phyloP scores from a whole-genome alignment of 2,329 filamentous ascomycete species.

The Talaromyces funiculosus region DNA sequence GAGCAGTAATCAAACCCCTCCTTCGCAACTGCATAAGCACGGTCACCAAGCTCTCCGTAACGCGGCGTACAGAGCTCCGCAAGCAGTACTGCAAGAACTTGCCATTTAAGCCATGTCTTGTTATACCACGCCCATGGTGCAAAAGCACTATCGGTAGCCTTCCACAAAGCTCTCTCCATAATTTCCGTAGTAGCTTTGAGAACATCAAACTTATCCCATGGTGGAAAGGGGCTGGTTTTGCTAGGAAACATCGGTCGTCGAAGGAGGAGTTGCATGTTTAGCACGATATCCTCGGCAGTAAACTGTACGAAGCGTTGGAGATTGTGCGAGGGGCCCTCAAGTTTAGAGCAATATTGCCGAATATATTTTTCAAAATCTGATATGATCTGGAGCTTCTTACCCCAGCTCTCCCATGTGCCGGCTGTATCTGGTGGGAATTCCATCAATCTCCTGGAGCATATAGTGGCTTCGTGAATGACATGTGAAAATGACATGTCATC shows the following conservation, averaged over 20 bases:
- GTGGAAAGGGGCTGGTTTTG: not conserved
- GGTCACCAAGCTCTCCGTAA: not conserved
- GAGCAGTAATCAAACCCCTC: not conserved
- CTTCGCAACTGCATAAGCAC: not conserved
- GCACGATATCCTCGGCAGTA: not conserved
- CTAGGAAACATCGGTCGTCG: not conserved
- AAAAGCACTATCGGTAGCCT: slow-evolving; percentile 1
- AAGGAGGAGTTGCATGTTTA: slow-evolving; percentile 1
- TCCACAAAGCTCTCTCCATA: not conserved
- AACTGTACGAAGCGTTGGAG: not conserved
- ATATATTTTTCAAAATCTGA: not conserved
- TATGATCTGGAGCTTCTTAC: not conserved
- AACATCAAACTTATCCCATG: slow-evolving; percentile 2
- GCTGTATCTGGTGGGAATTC: not conserved
- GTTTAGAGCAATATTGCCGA: not conserved
- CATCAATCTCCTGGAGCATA: not conserved
- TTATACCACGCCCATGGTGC: not conserved
- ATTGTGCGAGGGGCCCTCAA: not conserved
- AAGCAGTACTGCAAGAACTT: not conserved
- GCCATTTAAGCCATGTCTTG: slow-evolving; percentile 3
- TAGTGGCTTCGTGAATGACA: not conserved
- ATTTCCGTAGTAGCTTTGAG: slow-evolving; percentile 1
- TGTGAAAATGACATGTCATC: not conserved
- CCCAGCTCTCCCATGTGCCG: not conserved
- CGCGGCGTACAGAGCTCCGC: not conserved